Base-by-base conservation (phyloP, 1,284 basidiomycete species). In the Boletus subluridellus region DNA sequence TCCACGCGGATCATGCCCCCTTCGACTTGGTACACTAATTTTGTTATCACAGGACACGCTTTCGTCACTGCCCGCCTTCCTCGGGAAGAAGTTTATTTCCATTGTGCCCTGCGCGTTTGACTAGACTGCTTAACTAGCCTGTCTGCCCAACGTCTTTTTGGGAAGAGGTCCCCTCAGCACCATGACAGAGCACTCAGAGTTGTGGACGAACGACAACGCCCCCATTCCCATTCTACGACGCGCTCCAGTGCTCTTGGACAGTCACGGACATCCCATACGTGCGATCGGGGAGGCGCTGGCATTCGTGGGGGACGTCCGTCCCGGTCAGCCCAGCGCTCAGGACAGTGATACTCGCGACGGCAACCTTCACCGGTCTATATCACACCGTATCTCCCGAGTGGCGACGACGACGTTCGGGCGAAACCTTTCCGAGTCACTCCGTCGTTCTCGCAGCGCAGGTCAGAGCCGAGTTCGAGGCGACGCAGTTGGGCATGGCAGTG, bases 351-450 rank as follows among this genome's bases (percentile, higher is more conserved):
- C 46, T n/a, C 52, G 46, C 11, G 26, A 58, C 11, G 41, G 45
- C 37, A 59, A 35, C 34, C 32, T 61, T 6, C 58, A 51, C 21
- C 44, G 60, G 42, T 65, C 66, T 9, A 57, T 70, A 39, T 65
- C 67, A 1, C 59, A 64, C 17, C 61, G 61, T 4, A 65, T 70
- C 21, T 68, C 70, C 2, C 62, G 63, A 39, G 71, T 60, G 21
- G 61, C 63, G 42, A 62, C 66, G 44, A 61, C 56, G 38, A 63
- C 61, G n/a, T 46, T 74, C 1, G 64, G 59, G n/a, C 66, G 69
- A 7, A 60, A 41, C 7, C 58, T 66, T 11, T 60, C 71, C 2
- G 56, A 47, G 28, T 61, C 66, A 3, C 38, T 69, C 11, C 55
- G 58, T 3, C 59, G 49, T 4, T 7, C 58, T 11, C 60, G 54